Evolutionary conservation across 1,284 basidiomycete species (phyloP).

Genomic region (Filobasidium uniguttulatum): DNA sequence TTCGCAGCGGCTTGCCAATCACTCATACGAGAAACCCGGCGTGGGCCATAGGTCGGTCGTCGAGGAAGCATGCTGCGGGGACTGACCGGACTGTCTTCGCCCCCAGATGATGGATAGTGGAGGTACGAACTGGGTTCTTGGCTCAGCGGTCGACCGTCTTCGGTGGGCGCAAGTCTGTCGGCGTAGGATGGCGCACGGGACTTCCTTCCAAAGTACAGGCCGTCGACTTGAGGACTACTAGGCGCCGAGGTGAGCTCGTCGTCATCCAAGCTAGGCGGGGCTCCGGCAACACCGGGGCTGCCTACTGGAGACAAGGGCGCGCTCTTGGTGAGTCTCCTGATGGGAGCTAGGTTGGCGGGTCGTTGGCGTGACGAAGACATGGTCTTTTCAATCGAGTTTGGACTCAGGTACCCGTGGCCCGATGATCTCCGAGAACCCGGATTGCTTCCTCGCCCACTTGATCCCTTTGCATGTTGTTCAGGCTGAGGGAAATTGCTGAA

Average conservation of each 20-base stretch:
- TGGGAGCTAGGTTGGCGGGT: conserved; percentile 7
- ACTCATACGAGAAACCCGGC: conserved; percentile 9
- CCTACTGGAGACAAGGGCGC: conserved; percentile 12
- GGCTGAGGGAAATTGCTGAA: not conserved
- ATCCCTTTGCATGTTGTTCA: conserved; percentile 14
- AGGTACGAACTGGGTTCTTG: conserved; percentile 20
- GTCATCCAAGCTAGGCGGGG: conserved; percentile 11
- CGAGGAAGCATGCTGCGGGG: not conserved
- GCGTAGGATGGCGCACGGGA: not conserved
- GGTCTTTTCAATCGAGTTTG: not conserved
- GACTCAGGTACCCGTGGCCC: conserved; percentile 20
- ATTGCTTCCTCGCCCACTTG: conserved; percentile 22
- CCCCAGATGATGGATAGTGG: conserved; percentile 21
- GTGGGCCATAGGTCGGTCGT: not conserved
- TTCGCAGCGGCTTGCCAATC: conserved; percentile 30
- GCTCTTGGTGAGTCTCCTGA: conserved; percentile 7
- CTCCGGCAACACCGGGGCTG: conserved; percentile 18
- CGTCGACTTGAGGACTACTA: not conserved
- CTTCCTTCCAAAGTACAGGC: not conserved
- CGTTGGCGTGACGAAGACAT: conserved; percentile 5
- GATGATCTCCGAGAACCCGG: conserved; percentile 26
- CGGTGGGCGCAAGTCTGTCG: not conserved
- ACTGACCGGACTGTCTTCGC: conserved; percentile 3
- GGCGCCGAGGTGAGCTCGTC: not conserved
- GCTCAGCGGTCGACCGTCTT: not conserved